Percentiles rank a stretch among this genome's conserved stretches.
phyloP scores from a whole-genome alignment of 371 early-diverging fungal species.

The Homolaphlyctis polyrhiza region DNA sequence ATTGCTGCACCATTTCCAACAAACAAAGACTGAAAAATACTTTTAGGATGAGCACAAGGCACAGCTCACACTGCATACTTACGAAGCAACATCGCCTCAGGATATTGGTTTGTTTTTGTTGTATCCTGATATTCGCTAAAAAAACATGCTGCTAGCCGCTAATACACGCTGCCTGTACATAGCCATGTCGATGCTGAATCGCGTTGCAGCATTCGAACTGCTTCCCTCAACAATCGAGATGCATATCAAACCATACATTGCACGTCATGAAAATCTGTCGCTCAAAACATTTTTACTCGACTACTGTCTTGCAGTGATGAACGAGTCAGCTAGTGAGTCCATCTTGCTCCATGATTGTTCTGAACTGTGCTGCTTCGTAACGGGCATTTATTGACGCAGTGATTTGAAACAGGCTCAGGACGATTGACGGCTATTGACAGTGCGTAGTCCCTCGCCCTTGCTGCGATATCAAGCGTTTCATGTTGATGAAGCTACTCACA shows the following conservation, averaged over 20 bases:
- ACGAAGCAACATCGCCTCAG: background rate
- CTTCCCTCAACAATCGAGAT: slow-evolving; percentile 30
- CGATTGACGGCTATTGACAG: no score
- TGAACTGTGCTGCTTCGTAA: background rate
- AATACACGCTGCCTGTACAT: no score
- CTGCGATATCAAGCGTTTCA: no score
- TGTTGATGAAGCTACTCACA: no score
- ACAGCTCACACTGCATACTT: background rate
- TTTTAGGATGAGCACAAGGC: background rate
- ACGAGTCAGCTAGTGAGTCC: slow-evolving; percentile 9
- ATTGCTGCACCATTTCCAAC: no score
- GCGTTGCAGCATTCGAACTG: slow-evolving; percentile 45
- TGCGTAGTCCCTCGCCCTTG: no score
- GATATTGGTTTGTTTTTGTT: slow-evolving; percentile 8
- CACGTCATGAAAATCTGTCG: slow-evolving; percentile 28
- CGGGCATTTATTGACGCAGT: no score
- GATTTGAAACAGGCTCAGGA: no score
- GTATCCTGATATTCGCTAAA: background rate
- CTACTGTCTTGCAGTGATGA: slow-evolving; percentile 46
- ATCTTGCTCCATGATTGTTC: background rate
- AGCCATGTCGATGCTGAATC: slow-evolving; percentile 47
- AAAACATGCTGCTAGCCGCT: slow-evolving; percentile 10
- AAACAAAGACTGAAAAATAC: no score
- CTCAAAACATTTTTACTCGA: slow-evolving; percentile 32
- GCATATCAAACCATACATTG: slow-evolving; percentile 42